Percentiles rank a stretch among this genome's conserved stretches.
Conservation (phyloP, 371 early-diverging fungal genomes). For the Mortierella sp. region DNA sequence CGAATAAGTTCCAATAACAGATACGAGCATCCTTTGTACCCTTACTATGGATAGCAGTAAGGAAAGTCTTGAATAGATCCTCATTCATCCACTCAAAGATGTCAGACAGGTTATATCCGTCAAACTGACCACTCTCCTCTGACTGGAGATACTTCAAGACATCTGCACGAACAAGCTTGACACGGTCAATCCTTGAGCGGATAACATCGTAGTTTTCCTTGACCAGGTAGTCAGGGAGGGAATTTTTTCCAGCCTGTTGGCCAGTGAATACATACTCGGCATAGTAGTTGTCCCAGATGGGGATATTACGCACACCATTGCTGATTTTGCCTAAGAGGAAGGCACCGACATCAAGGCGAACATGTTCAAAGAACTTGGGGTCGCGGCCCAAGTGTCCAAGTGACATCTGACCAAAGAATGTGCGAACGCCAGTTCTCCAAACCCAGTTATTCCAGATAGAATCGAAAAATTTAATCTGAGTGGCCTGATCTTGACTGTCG, state of each 20-base stretch:
- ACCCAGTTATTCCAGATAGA: constrained; percentile 49
- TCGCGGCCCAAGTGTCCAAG: constrained; percentile 54
- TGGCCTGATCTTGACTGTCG: constrained; percentile 19
- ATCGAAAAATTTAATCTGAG: constrained; percentile 47
- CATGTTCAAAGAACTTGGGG: constrained; percentile 57
- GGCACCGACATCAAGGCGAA: constrained; percentile 53
- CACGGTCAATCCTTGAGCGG: constrained; percentile 49
- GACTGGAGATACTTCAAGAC: constrained; percentile 55
- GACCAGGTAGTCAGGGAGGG: constrained; percentile 45
- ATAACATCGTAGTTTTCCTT: constrained; percentile 49
- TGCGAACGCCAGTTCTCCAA: constrained; percentile 42
- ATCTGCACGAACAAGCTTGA: constrained; percentile 43
- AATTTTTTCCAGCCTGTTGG: constrained; percentile 43
- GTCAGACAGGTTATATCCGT: constrained; percentile 55
- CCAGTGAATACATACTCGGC: constrained; percentile 57
- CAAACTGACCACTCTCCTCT: constrained; percentile 54
- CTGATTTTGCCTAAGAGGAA: constrained; percentile 49
- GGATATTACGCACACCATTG: constrained; percentile 54
- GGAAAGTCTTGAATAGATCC: constrained; percentile 47
- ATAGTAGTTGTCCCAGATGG: constrained; percentile 54
- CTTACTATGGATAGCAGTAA: constrained; percentile 49
- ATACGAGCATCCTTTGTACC: constrained; percentile 52
- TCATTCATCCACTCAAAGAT: constrained; percentile 58
- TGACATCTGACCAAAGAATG: constrained; percentile 56
- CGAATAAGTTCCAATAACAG: constrained; percentile 57